Evolutionary conservation across 164 flowering plant species (phyloP).

Genomic region (Aristolochia contorta): DNA sequence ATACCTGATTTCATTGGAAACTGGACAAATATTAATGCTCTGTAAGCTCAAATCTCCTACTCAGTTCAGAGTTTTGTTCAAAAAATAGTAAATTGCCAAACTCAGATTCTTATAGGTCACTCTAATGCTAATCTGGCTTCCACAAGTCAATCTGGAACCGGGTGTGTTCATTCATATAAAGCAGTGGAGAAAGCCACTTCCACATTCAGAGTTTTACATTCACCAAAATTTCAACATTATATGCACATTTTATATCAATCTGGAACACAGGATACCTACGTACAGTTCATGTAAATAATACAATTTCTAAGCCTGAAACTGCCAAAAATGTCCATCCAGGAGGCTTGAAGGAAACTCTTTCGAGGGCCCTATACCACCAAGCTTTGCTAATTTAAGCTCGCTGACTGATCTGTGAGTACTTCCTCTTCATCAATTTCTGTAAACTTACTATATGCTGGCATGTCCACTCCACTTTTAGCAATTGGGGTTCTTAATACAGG

Average conservation of each 20-base stretch:
- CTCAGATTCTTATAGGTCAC: no score
- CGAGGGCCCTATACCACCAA: slow-evolving; percentile 59
- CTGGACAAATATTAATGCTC: slow-evolving; percentile 37
- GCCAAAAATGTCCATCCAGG: slow-evolving; percentile 18
- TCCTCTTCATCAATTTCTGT: neutral
- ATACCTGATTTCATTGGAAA: slow-evolving; percentile 70
- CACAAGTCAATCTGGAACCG: no score
- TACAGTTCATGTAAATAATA: neutral
- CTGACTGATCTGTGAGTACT: slow-evolving; percentile 54
- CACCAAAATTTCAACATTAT: neutral
- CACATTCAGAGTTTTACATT: neutral
- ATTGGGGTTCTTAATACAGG: slow-evolving; percentile 25
- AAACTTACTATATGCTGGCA: no score
- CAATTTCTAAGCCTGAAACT: neutral
- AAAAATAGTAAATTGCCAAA: no score
- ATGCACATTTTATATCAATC: neutral
- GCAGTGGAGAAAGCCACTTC: no score
- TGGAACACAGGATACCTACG: neutral
- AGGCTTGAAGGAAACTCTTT: slow-evolving; percentile 71
- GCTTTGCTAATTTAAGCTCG: slow-evolving; percentile 44
- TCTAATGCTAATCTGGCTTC: no score
- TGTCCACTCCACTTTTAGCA: neutral
- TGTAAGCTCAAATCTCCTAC: slow-evolving; percentile 23
- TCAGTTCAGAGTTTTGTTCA: no score
- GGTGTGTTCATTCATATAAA: no score